phyloP scores from a whole-genome alignment of 805 yeast species.

The Zygoascus bituminiphila region DNA sequence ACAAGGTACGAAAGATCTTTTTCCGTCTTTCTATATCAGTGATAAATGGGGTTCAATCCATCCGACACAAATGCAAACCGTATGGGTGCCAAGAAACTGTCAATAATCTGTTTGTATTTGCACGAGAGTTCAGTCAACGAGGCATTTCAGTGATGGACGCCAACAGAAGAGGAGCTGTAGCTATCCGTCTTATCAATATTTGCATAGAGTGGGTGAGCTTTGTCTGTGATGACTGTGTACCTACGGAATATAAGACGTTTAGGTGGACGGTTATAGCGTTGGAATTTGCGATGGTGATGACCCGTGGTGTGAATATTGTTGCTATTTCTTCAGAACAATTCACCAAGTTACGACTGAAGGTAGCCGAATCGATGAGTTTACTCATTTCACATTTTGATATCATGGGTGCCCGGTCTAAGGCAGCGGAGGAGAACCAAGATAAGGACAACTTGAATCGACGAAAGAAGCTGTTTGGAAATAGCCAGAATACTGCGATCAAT shows the following conservation, averaged over 20 bases:
- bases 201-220: conserved; percentile 89
- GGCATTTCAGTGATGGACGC: conserved; percentile 58
- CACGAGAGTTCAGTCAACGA: conserved; percentile 73
- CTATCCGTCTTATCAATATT: conserved; percentile 62
- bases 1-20: conserved; percentile 54
- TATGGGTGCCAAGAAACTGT: conserved; percentile 68
- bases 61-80: conserved; percentile 44
- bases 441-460: conserved; percentile 27
- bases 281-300: conserved; percentile 93
- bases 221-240: conserved; percentile 88
- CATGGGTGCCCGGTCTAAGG: conserved; percentile 93
- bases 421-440: conserved; percentile 41
- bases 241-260: conserved; percentile 84
- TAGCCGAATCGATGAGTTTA: conserved; percentile 89
- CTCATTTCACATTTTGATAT: conserved; percentile 93
- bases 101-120: conserved; percentile 65
- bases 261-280: conserved; percentile 94
- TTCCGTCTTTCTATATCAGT: conserved; percentile 60
- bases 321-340: conserved; percentile 75
- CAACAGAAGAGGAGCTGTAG: conserved; percentile 55
- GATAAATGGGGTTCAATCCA: conserved; percentile 48
- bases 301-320: conserved; percentile 80
- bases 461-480: neutral
- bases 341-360: conserved; percentile 60
- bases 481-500: conserved; percentile 21